These are phyloP conservation scores for Colletotrichum lentis DNA, from an alignment of 2,329 filamentous ascomycete genomes.

Conservation along the genomic window DNA sequence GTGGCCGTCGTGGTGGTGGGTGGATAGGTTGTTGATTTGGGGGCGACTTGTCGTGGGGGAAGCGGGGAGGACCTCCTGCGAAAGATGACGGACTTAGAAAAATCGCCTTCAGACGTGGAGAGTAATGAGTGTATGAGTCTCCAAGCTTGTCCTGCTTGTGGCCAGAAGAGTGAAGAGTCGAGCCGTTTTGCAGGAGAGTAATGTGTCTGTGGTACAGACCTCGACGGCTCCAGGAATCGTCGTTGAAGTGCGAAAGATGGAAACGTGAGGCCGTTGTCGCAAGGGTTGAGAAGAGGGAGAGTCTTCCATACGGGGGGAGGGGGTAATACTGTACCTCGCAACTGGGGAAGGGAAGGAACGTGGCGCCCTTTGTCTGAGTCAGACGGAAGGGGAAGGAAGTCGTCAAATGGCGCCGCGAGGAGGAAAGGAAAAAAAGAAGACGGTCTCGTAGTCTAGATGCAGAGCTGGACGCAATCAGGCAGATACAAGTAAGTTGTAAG, in stretches of 20 bases:
- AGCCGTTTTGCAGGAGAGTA: conserved; percentile 2
- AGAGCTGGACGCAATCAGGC: conserved; percentile 29
- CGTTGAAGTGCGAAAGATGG: conserved; percentile 8
- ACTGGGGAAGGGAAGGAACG: conserved; percentile 20
- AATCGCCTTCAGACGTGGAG: background rate
- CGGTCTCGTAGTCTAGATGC: conserved; percentile 22
- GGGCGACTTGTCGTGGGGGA: conserved; percentile 11
- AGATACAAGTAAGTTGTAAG: conserved; percentile 13
- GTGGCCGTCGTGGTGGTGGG: conserved; percentile 40
- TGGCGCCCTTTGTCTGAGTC: conserved; percentile 34
- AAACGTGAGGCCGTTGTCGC: conserved; percentile 21
- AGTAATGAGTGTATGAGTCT: conserved; percentile 6
- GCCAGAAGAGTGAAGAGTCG: conserved; percentile 6
- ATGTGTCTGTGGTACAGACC: conserved; percentile 10
- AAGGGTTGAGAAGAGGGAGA: conserved; percentile 32
- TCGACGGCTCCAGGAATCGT: conserved; percentile 21
- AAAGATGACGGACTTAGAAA: conserved; percentile 26
- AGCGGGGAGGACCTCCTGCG: conserved; percentile 26
- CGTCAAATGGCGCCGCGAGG: conserved; percentile 9
- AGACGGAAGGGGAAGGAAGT: conserved; percentile 15
- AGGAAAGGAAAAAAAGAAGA: conserved; percentile 10
- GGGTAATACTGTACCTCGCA: conserved; percentile 2
- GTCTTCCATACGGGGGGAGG: conserved; percentile 23
- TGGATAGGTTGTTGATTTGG: conserved; percentile 26
- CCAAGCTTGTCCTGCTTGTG: background rate